Evolutionary conservation across 768 basidiomycete species (phyloP).

Genomic region (Xanthoconium stramineum): DNA sequence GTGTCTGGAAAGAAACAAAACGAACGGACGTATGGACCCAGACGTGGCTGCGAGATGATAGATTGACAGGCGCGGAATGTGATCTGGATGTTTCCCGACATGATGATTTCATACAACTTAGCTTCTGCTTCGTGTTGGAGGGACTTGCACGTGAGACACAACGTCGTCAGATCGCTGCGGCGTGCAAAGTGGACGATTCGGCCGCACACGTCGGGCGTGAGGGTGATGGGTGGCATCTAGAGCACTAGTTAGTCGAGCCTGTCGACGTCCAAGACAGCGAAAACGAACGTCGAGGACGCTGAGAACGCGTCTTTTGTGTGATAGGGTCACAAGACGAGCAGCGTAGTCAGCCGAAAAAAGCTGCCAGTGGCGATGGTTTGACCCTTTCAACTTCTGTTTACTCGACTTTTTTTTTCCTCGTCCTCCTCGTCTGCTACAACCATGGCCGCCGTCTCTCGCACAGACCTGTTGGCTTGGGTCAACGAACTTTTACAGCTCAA

Average conservation of each 20-base stretch:
- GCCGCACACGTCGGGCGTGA: slow-evolving; percentile 44
- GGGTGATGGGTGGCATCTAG: slow-evolving; percentile 15
- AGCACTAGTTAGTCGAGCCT: not conserved
- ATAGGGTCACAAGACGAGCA: not conserved
- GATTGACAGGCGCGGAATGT: slow-evolving; percentile 39
- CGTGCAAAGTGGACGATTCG: slow-evolving; percentile 38
- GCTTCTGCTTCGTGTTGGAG: slow-evolving; percentile 48
- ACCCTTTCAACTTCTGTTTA: not conserved
- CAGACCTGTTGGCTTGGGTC: slow-evolving; percentile 88
- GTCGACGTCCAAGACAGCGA: not conserved
- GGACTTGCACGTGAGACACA: slow-evolving; percentile 45
- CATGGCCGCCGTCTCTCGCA: slow-evolving; percentile 69
- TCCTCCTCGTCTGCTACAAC: slow-evolving; percentile 11
- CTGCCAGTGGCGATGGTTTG: not conserved
- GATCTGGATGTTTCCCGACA: slow-evolving; percentile 36
- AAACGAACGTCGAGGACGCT: not conserved
- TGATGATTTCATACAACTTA: slow-evolving; percentile 42
- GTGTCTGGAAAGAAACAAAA: slow-evolving; percentile 41
- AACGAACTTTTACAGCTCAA: slow-evolving; percentile 90
- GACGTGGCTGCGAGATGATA: slow-evolving; percentile 32
- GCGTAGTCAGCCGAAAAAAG: not conserved
- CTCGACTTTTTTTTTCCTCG: not conserved
- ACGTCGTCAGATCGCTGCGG: slow-evolving; percentile 38
- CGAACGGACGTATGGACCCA: slow-evolving; percentile 41
- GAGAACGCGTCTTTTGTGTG: not conserved